Conservation (phyloP, 306 rosid genomes). For the Ormosia emarginata region DNA sequence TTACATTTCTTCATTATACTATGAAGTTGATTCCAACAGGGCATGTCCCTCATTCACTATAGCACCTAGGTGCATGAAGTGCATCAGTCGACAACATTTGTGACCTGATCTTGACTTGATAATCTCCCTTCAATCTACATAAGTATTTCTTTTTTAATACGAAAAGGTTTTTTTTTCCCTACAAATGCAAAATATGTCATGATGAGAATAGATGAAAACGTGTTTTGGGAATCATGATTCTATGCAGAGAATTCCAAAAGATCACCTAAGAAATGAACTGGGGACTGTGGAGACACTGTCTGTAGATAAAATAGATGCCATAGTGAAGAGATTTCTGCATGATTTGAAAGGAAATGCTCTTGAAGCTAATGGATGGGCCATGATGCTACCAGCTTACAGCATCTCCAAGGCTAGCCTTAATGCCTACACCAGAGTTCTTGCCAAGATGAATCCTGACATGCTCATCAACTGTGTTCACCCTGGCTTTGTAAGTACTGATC, state of each 20-base stretch:
- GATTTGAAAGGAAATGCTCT: constrained; percentile 44
- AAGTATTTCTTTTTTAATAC: too few species aligned
- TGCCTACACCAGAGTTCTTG: constrained; percentile 56
- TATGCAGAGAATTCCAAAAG: constrained; percentile 54
- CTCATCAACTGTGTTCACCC: constrained; percentile 61
- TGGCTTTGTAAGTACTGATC: constrained; percentile 47
- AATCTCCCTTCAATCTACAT: too few species aligned
- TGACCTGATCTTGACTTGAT: too few species aligned
- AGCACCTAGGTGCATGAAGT: too few species aligned
- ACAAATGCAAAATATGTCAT: neutral
- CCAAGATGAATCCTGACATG: constrained; percentile 41
- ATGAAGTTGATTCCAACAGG: too few species aligned
- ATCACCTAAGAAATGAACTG: constrained; percentile 43
- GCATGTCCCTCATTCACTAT: too few species aligned
- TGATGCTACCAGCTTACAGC: constrained; percentile 59
- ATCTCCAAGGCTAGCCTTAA: constrained; percentile 49
- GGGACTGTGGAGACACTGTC: constrained; percentile 32
- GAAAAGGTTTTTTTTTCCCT: too few species aligned
- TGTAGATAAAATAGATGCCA: constrained; percentile 49
- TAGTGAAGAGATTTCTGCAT: constrained; percentile 34
- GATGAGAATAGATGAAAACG: neutral
- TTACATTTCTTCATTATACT: too few species aligned
- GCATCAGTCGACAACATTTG: too few species aligned
- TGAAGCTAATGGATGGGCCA: constrained; percentile 55
- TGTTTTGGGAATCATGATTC: neutral